Conservation (phyloP, 257 asterid species). For the Solanum boliviense region DNA sequence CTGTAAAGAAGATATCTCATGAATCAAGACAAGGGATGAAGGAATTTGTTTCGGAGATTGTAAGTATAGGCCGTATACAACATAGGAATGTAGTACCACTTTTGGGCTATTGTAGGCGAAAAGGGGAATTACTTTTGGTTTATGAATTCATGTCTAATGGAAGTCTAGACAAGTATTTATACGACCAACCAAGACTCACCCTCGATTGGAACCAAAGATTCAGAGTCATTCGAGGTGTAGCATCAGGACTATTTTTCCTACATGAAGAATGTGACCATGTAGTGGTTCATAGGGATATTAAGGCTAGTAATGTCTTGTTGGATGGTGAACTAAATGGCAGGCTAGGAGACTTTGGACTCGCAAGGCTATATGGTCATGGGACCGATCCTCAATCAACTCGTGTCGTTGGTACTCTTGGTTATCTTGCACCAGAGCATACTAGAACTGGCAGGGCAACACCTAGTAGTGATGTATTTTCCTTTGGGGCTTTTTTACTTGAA, state of each 20-base stretch:
- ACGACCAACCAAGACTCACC: background rate
- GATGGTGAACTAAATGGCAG: background rate
- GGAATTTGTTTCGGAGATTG: background rate
- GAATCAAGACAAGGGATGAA: background rate
- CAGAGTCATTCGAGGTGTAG: background rate
- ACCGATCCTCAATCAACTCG: background rate
- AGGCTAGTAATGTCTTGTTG: constrained; percentile 31
- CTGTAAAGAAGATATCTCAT: constrained; percentile 39
- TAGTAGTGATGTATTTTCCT: background rate
- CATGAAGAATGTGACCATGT: background rate
- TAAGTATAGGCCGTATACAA: background rate
- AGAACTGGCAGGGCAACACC: background rate
- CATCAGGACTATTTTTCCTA: background rate
- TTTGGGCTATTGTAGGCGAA: background rate
- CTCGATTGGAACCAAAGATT: background rate
- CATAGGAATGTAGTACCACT: background rate
- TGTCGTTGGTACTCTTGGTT: background rate
- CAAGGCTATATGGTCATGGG: background rate
- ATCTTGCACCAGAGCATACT: background rate
- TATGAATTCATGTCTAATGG: constrained; percentile 15
- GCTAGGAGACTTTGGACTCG: background rate
- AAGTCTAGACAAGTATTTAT: constrained; percentile 36
- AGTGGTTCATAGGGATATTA: background rate
- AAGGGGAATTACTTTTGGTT: background rate
- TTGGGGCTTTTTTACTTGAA: background rate